Evolutionary conservation across 1,284 basidiomycete genomes (phyloP), one percentile per base, ranked within the genome.

Genomic region (Bondarzewia mesenterica): DNA sequence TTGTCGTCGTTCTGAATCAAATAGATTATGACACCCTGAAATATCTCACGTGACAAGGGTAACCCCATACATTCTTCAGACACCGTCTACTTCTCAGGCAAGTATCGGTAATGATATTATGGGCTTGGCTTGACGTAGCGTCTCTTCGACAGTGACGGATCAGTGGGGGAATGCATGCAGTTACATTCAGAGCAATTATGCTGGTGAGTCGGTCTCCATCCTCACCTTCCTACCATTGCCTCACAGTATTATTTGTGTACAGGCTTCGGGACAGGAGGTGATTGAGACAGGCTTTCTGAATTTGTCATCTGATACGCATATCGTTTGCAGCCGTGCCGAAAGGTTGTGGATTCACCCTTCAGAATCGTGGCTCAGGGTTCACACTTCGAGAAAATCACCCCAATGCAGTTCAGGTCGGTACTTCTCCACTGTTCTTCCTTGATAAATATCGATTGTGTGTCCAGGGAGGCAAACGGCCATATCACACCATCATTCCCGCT

Each of bases 401-500:
- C 0, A 98, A 99, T 64, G 77, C 74, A 36, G 68, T 89, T 51
- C 67, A 79, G 72, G 83, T 82, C 50, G 50, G 56, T 54, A n/a
- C 16, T 4, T 6, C 41, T 14, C 18, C 40, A 21, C 26, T 46
- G 18, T 36, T 5, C 38, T 18, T 14, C 1, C 10, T 22, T 22
- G 10, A 16, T 16, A 15, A 8, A 5, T 12, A n/a, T 27, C n/a
- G 22, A 18, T 16, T 37, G 47, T 10, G 23, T 20, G 50, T 39
- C 27, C 47, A 85, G 75, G 85, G 86, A 21, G 80, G 86, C 6
- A 96, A 96, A 69, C 75, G 92, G 15, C 93, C 93, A 2, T 96
- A 94, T 64, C 93, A 97, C 62, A 97, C 93, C 5, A 97, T 96
- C 60, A 94, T 95, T 53, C 94, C 95, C 5, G 91, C 89, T 1